These are phyloP conservation scores for Phytophthora citricola DNA, from an alignment of 352 stramenopile genomes.

Conservation along the genomic window DNA sequence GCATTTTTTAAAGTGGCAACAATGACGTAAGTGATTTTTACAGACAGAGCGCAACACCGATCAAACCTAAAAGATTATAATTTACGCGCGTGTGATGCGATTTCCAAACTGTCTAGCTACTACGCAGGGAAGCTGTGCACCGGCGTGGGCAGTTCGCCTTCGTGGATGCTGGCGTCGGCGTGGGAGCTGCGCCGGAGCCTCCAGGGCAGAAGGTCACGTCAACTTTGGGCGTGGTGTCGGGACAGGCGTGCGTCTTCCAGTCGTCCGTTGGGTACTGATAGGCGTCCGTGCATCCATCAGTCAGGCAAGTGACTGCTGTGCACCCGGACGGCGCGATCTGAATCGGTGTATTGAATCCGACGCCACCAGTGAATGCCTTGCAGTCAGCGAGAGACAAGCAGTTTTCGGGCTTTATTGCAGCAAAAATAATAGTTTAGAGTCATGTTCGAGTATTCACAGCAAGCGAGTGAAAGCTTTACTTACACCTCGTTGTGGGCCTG, in stretches of 20 bases:
- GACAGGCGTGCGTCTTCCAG: constrained; percentile 51
- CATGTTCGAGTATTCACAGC: background rate
- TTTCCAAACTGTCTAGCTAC: constrained; percentile 3
- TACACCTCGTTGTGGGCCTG: constrained; percentile 41
- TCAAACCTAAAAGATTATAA: constrained; percentile 3
- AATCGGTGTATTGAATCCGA: constrained; percentile 59
- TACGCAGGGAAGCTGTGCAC: constrained; percentile 28
- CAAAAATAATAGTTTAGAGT: constrained; percentile 9
- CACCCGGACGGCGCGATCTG: constrained; percentile 52
- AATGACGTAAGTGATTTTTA: too few relatives aligned
- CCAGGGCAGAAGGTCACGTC: constrained; percentile 48
- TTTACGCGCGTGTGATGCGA: background rate
- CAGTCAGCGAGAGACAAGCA: constrained; percentile 48
- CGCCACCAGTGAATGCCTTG: constrained; percentile 45
- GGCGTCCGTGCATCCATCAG: constrained; percentile 44
- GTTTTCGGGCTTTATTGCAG: constrained; percentile 34
- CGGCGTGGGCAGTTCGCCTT: constrained; percentile 30
- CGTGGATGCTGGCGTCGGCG: constrained; percentile 29
- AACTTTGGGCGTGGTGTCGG: constrained; percentile 41
- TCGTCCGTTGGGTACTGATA: constrained; percentile 54
- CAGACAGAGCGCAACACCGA: too few relatives aligned
- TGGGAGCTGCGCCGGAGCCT: constrained; percentile 12
- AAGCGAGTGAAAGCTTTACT: background rate
- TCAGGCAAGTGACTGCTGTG: constrained; percentile 41
- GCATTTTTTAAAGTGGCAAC: too few relatives aligned